Base-by-base conservation (phyloP, 2,329 filamentous ascomycete genomes). In the Fusarium subtropicale region DNA sequence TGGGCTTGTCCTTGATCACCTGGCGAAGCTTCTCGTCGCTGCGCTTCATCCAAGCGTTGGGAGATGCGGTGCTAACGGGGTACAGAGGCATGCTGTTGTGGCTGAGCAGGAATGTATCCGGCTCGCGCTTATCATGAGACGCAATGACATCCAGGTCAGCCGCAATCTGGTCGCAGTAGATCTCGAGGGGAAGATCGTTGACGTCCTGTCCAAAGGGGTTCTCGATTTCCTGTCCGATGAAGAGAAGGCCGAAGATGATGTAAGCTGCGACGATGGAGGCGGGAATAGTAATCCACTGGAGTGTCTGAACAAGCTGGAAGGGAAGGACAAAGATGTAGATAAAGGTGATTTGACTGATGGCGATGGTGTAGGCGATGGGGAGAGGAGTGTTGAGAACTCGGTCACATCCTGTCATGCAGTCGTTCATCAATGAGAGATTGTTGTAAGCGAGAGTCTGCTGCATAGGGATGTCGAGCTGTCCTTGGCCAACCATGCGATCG, bases 331-430 rank as follows among this genome's bases (percentile, higher is more conserved):
- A 81, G 55, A 96, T 89, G 80, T 96, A 97, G 53, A 94, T 87
- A 88, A 92, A 94, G 33, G 93, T 93, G 76, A 96, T 95, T 77
- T 97, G 93, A 22, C 90, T 89, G 77, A 96, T 94, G 73, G 92
- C 88, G 73, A 97, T 96, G 69, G 87, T 89, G 82, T 97, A 97
- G 47, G 92, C 93, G 58, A 93, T 86, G 4, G 93, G 93, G 0
- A 97, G 86, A 2, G 93, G 93, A 0, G 93, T 97, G 77, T 91
- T 92, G 33, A 95, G 87, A 22, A 97, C 90, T 66, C 93, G 90
- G 75, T 96, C 92, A 48, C 89, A 89, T 61, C 90, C 89, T 18
- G 88, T 87, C 71, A 93, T 83, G 58, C 90, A 87, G 69, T 97
- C 93, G 75, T 92, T 92, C 56, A 97, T 81, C 7, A 86, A 79